Conservation (phyloP, 306 rosid genomes). For the Citrullus amarus region DNA sequence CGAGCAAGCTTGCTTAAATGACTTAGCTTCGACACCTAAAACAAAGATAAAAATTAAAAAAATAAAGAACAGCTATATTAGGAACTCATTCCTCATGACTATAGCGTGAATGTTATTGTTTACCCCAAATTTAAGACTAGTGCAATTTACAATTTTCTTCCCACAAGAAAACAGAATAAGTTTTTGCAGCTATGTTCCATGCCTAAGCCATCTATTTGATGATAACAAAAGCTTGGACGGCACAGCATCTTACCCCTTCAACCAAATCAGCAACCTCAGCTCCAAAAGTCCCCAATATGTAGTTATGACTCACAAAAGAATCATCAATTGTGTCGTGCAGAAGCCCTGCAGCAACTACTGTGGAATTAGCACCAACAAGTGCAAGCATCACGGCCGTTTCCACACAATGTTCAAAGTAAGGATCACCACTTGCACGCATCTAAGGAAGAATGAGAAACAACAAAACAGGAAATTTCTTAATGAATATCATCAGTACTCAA, state of each 20-base stretch:
- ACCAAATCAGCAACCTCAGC: conserved; percentile 84
- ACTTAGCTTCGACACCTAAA: conserved; percentile 85
- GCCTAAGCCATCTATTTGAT: not conserved
- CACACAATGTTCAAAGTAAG: conserved; percentile 86
- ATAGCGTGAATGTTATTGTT: not conserved
- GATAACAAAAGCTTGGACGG: not conserved
- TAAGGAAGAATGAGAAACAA: conserved; percentile 15
- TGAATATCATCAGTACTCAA: conserved; percentile 2
- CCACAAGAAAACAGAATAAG: not conserved
- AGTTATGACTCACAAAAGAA: conserved; percentile 57
- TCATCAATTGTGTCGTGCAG: conserved; percentile 93
- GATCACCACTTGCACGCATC: conserved; percentile 93
- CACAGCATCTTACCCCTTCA: conserved; percentile 51
- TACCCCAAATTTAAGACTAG: not conserved
- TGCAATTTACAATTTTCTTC: not conserved
- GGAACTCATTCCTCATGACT: not conserved
- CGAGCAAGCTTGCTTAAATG: conserved; percentile 95
- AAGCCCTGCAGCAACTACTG: conserved; percentile 96
- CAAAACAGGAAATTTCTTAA: conserved; percentile 11
- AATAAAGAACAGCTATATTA: conserved; percentile 6
- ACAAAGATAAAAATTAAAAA: conserved; percentile 2
- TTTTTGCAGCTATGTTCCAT: not conserved
- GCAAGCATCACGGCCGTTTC: conserved; percentile 93
- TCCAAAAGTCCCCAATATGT: conserved; percentile 54
- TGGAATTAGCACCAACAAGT: conserved; percentile 74